A percentile compares a stretch with the other conserved stretches of the same genome.
These are phyloP conservation scores for Russula ochroleuca DNA, from an alignment of 768 basidiomycete genomes.

Conservation along the genomic window DNA sequence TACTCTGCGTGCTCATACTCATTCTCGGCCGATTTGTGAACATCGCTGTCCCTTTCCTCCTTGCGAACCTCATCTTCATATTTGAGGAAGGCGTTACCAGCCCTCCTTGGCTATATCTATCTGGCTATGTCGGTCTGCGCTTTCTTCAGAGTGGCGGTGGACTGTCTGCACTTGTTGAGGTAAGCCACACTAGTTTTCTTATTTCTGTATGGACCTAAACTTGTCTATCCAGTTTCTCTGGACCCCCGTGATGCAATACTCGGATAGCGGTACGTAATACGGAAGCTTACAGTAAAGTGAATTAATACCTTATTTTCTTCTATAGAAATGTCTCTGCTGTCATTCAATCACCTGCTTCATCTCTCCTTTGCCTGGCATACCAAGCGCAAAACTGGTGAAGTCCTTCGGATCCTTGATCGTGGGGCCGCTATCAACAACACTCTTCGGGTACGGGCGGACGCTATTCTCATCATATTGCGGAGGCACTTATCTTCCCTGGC, in stretches of 20 bases:
- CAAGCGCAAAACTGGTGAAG: slow-evolving; percentile 79
- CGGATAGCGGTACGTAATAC: slow-evolving; percentile 54
- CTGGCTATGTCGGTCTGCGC: slow-evolving; percentile 62
- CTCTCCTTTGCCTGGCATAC: slow-evolving; percentile 83
- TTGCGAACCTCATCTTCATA: slow-evolving; percentile 59
- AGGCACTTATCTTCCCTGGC: slow-evolving; percentile 25
- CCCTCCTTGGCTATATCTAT: slow-evolving; percentile 66
- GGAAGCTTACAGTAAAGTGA: neutral
- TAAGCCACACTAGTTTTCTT: slow-evolving; percentile 23
- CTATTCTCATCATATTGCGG: neutral
- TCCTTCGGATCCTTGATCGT: slow-evolving; percentile 75
- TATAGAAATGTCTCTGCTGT: slow-evolving; percentile 78
- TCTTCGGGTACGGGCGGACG: slow-evolving; percentile 46
- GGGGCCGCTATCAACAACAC: slow-evolving; percentile 84
- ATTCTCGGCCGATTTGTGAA: slow-evolving; percentile 75
- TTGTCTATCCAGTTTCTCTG: slow-evolving; percentile 53
- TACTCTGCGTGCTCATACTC: slow-evolving; percentile 65
- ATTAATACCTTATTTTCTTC: slow-evolving; percentile 10
- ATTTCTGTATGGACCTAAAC: neutral
- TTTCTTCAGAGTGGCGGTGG: slow-evolving; percentile 78
- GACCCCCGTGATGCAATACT: slow-evolving; percentile 87
- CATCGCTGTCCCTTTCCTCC: slow-evolving; percentile 60
- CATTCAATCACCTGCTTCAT: slow-evolving; percentile 83
- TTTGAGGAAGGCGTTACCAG: slow-evolving; percentile 45
- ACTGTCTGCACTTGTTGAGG: slow-evolving; percentile 56